Percentiles rank a stretch among this genome's conserved stretches.
Conservation (phyloP, 306 rosid species). For the Begonia fuchsioides region DNA sequence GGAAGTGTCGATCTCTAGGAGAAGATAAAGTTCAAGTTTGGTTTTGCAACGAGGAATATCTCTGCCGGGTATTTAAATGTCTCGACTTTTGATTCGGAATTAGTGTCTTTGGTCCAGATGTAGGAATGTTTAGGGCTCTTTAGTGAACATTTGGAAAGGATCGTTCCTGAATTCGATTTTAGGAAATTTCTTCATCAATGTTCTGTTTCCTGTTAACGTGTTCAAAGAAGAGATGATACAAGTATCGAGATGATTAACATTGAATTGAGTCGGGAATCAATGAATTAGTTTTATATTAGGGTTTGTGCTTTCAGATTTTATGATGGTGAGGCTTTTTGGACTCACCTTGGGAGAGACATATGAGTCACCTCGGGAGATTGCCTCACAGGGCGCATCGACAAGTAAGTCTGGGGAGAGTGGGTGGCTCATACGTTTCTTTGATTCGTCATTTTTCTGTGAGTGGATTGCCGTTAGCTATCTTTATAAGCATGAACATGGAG, state of each 20-base stretch:
- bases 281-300: constrained; percentile 4
- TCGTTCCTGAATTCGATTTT: background rate
- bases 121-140: too few species aligned
- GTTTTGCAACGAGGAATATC: too few species aligned
- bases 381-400: constrained; percentile 31
- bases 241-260: too few species aligned
- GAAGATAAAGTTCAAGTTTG: too few species aligned
- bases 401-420: constrained; percentile 83
- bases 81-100: too few species aligned
- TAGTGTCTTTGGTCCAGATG: too few species aligned
- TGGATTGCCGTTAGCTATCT: constrained; percentile 97
- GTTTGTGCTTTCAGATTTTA: constrained; percentile 41
- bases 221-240: too few species aligned
- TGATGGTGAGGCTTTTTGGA: constrained; percentile 78
- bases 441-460: constrained; percentile 93
- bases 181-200: background rate
- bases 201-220: too few species aligned
- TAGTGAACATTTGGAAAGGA: background rate
- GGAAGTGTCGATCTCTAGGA: too few species aligned
- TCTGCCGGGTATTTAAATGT: too few species aligned
- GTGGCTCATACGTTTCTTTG: constrained; percentile 97
- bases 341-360: constrained; percentile 42
- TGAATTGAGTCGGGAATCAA: constrained; percentile 4
- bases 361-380: constrained; percentile 73
- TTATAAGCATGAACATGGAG: constrained; percentile 84